phyloP scores from a whole-genome alignment of 805 yeast genomes.

The Lachancea cidri region DNA sequence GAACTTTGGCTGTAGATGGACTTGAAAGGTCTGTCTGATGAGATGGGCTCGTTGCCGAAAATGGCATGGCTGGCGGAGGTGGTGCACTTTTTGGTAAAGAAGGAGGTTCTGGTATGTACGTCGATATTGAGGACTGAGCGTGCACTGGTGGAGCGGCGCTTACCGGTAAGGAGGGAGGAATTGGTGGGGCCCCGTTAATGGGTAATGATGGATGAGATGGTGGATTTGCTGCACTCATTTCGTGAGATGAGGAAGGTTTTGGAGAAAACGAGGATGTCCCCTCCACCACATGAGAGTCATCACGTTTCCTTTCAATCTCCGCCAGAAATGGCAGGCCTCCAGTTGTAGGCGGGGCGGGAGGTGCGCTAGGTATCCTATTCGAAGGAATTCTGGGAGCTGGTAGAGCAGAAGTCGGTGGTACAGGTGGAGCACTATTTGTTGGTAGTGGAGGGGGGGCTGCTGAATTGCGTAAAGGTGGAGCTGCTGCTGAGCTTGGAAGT shows the following conservation, averaged over 20 bases:
- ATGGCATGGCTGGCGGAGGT: slow-evolving; percentile 11
- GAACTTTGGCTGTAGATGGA: slow-evolving; percentile 9
- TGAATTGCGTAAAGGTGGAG: slow-evolving; percentile 17
- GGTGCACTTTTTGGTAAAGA: slow-evolving; percentile 13
- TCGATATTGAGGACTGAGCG: slow-evolving; percentile 24
- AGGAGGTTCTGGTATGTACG: slow-evolving; percentile 24
- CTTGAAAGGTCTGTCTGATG: too few relatives aligned
- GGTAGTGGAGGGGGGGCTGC: slow-evolving; percentile 25
- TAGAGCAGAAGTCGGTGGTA: slow-evolving; percentile 13
- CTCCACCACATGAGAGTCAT: slow-evolving; percentile 47
- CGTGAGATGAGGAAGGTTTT: background rate
- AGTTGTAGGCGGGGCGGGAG: slow-evolving; percentile 17
- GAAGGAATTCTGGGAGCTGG: slow-evolving; percentile 5
- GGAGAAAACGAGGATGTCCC: slow-evolving; percentile 10
- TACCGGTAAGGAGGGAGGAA: slow-evolving; percentile 32
- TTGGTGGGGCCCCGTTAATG: slow-evolving; percentile 25
- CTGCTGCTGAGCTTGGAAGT: slow-evolving; percentile 12
- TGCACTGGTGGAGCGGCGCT: slow-evolving; percentile 20
- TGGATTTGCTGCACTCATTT: slow-evolving; percentile 15
- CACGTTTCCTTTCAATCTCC: slow-evolving; percentile 51
- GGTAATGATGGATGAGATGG: slow-evolving; percentile 22
- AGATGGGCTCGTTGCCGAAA: slow-evolving; percentile 5
- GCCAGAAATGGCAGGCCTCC: slow-evolving; percentile 53
- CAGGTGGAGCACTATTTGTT: slow-evolving; percentile 11
- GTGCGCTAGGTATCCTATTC: too few relatives aligned